Base-by-base conservation (phyloP, 306 rosid genomes). In the Medicago lupulina region DNA sequence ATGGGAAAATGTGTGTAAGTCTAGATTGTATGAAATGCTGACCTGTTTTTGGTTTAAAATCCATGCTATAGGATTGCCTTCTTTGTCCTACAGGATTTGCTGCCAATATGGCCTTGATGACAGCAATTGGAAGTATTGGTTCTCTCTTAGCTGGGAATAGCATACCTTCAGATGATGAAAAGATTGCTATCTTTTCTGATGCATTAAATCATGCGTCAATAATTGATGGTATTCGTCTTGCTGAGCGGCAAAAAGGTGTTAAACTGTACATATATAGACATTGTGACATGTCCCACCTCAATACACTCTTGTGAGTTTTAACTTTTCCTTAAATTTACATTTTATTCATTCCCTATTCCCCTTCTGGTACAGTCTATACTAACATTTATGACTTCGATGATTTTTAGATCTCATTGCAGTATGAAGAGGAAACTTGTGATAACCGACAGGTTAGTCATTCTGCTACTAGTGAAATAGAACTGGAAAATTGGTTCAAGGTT, bases 71-170 rank as follows among this genome's bases (percentile, higher is more conserved):
- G 98, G 98, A 95, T 86, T 95, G 98, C 85, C 97, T 95, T 81
- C 98, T 95, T 85, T 92, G 97, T 87, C 97, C 98, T 74, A 90
- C 98, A 74, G 98, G 98, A 69, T 95, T 92, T 90, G 88, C 98
- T 47, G 98, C 98, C 83, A 95, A 95, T 89, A 92, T 90, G 98
- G 97, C 98, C 9, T 9, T 90, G 87, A 90, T 95, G 96, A 93
- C 90, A 28, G 88, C 95, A 21, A 69, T 95, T 57, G 98, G 97
- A 84, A 90, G 88, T 67, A 75, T 95, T 60, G 88, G 90, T 78
- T 76, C 96, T 51, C 96, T 92, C 83, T 78, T 92, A 81, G 87
- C 87, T 78, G 79, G 85, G 67, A 87, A 86, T 12, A 78, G 62
- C 77, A 75, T 70, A 69, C 84, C 89, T 54, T 88, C 84, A 57